Conservation (phyloP, 768 basidiomycete species). For the Leccinum incarnatum region DNA sequence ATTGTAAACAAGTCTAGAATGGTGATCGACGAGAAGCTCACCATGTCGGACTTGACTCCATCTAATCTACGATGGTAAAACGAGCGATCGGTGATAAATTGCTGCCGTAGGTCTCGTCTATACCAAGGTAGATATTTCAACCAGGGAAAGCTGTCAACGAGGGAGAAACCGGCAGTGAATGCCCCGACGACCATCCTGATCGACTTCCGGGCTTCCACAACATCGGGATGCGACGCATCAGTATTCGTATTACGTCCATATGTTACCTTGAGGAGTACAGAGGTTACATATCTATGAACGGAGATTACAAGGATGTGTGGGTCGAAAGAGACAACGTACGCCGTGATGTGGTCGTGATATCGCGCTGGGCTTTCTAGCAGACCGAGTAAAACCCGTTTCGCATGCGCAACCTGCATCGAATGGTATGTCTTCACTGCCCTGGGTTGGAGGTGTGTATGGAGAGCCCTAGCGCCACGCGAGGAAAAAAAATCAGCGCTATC, state of each 20-base stretch:
- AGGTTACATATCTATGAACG: constrained; percentile 11
- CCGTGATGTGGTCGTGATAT: constrained; percentile 23
- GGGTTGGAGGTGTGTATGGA: constrained; percentile 53
- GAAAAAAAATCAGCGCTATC: no score
- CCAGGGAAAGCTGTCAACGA: constrained; percentile 33
- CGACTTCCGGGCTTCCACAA: constrained; percentile 19
- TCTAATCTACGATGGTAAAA: constrained; percentile 47
- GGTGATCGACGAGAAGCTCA: constrained; percentile 12
- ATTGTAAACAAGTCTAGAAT: neutral
- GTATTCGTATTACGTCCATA: constrained; percentile 19
- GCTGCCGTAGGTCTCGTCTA: constrained; percentile 47
- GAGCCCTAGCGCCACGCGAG: constrained; percentile 35
- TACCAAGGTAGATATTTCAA: constrained; percentile 54
- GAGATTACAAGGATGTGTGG: neutral
- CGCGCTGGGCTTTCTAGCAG: constrained; percentile 12
- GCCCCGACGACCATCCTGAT: neutral
- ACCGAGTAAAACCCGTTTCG: constrained; percentile 8
- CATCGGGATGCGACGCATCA: constrained; percentile 13
- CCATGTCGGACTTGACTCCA: constrained; percentile 42
- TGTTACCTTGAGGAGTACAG: constrained; percentile 14
- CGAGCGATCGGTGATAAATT: constrained; percentile 46
- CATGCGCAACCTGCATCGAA: constrained; percentile 40
- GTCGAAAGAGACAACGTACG: constrained; percentile 37
- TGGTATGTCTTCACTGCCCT: constrained; percentile 44
- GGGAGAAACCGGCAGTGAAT: constrained; percentile 20